phyloP scores from a whole-genome alignment of 495 filamentous ascomycete species.

The Bryoglossum gracile region DNA sequence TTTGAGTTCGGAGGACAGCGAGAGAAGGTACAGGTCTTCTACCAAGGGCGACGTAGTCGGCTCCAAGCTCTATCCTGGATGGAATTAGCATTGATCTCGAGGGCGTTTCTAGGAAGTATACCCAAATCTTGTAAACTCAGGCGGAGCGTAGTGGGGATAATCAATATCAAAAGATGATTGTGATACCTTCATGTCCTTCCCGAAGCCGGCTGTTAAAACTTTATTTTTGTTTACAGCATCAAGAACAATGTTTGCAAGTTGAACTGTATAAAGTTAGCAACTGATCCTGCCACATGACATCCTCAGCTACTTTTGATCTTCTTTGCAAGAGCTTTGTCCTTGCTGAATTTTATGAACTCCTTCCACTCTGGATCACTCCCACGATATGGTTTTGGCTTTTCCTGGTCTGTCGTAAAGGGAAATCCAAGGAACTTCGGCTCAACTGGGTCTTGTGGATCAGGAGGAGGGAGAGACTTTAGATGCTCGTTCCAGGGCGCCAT shows the following conservation, averaged over 20 bases:
- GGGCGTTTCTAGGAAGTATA: slow-evolving; percentile 26
- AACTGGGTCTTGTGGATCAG: too few species aligned
- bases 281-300: neutral
- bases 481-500: too few species aligned
- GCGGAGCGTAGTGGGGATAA: slow-evolving; percentile 52
- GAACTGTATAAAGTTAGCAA: slow-evolving; percentile 32
- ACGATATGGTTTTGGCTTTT: slow-evolving; percentile 15
- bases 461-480: too few species aligned
- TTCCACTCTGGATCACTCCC: slow-evolving; percentile 26
- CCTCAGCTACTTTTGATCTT: slow-evolving; percentile 15
- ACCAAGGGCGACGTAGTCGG: slow-evolving; percentile 44
- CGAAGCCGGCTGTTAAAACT: slow-evolving; percentile 36
- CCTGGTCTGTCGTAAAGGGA: slow-evolving; percentile 18
- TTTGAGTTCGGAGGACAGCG: slow-evolving; percentile 32
- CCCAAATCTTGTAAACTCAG: slow-evolving; percentile 53
- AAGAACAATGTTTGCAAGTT: slow-evolving; percentile 43
- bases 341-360: slow-evolving; percentile 25
- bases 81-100: slow-evolving; percentile 1
- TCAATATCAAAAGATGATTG: slow-evolving; percentile 53
- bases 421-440: slow-evolving; percentile 24
- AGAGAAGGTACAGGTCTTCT: slow-evolving; percentile 36
- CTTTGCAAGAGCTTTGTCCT: slow-evolving; percentile 15
- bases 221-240: slow-evolving; percentile 27
- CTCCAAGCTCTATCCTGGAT: slow-evolving; percentile 46
- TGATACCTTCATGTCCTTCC: slow-evolving; percentile 39